A percentile compares a stretch with the other conserved stretches of the same genome.
phyloP scores from a whole-genome alignment of 371 early-diverging fungal species.

The Apophysomyces trapeziformis region DNA sequence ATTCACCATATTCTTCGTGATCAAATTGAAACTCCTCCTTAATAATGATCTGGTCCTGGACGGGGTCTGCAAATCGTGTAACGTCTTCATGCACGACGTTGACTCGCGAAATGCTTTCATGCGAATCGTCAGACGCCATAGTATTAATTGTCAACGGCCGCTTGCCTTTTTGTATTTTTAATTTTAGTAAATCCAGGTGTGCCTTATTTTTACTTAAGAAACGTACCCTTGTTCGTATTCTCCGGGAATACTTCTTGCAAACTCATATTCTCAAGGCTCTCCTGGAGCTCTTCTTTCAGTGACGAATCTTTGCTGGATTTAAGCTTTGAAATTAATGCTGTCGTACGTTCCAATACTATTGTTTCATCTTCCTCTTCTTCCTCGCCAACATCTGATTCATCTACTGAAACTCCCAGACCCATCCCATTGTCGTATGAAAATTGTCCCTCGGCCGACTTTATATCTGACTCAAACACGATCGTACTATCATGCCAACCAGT shows the following conservation, averaged over 20 bases:
- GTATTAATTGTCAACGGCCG: conserved; percentile 14
- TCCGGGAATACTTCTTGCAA: conserved; percentile 12
- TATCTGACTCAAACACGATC: conserved; percentile 7
- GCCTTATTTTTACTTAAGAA: neutral
- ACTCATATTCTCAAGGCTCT: conserved; percentile 38
- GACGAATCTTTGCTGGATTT: conserved; percentile 36
- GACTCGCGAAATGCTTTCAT: neutral
- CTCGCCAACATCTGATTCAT: conserved; percentile 4
- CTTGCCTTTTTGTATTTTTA: neutral
- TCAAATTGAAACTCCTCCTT: conserved; percentile 42
- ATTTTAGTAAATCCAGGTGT: too few species aligned
- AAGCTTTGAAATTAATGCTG: conserved; percentile 35
- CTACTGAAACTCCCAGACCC: conserved; percentile 37
- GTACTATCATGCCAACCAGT: conserved; percentile 43
- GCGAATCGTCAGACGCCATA: conserved; percentile 8
- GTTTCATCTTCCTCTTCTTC: conserved; percentile 19
- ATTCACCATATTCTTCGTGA: conserved; percentile 48
- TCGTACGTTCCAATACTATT: conserved; percentile 26
- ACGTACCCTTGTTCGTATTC: conserved; percentile 9
- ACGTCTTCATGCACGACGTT: conserved; percentile 58
- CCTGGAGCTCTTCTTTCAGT: conserved; percentile 39
- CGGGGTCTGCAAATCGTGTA: conserved; percentile 53
- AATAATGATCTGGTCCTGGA: conserved; percentile 20
- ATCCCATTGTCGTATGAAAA: conserved; percentile 32
- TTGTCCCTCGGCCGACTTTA: conserved; percentile 8